Evolutionary conservation across 768 basidiomycete genomes (phyloP).

Genomic region (Lenzites betulinus): DNA sequence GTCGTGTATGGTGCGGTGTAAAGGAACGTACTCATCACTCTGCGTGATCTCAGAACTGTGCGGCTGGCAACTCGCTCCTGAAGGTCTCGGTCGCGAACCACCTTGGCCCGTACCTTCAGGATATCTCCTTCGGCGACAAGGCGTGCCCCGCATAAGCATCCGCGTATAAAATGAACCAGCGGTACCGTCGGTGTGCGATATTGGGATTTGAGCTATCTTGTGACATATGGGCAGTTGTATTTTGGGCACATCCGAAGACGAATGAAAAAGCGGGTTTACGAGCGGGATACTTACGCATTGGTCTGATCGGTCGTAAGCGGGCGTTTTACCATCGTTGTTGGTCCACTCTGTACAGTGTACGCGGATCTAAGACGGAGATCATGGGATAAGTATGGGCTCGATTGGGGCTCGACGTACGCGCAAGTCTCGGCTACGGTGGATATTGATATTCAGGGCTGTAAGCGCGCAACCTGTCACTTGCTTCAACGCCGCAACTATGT

Average conservation of each 20-base stretch:
- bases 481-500: not conserved
- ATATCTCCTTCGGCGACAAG: slow-evolving; percentile 28
- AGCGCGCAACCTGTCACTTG: not conserved
- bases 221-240: not conserved
- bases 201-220: too few relatives aligned
- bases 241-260: not conserved
- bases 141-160: slow-evolving; percentile 23
- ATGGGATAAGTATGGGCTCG: not conserved
- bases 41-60: slow-evolving; percentile 25
- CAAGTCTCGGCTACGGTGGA: not conserved
- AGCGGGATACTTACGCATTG: not conserved
- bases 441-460: slow-evolving; percentile 6
- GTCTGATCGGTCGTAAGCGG: not conserved
- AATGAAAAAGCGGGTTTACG: not conserved
- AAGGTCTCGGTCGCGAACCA: slow-evolving; percentile 29
- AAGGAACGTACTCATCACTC: not conserved
- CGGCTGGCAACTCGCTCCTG: slow-evolving; percentile 27
- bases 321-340: not conserved
- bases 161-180: too few relatives aligned
- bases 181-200: too few relatives aligned
- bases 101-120: slow-evolving; percentile 31
- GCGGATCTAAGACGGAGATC: slow-evolving; percentile 1
- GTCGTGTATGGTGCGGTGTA: not conserved
- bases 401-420: too few relatives aligned
- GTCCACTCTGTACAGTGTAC: not conserved